These are phyloP conservation scores for Hebeloma cylindrosporum DNA, from an alignment of 768 basidiomycete genomes.

Conservation along the genomic window DNA sequence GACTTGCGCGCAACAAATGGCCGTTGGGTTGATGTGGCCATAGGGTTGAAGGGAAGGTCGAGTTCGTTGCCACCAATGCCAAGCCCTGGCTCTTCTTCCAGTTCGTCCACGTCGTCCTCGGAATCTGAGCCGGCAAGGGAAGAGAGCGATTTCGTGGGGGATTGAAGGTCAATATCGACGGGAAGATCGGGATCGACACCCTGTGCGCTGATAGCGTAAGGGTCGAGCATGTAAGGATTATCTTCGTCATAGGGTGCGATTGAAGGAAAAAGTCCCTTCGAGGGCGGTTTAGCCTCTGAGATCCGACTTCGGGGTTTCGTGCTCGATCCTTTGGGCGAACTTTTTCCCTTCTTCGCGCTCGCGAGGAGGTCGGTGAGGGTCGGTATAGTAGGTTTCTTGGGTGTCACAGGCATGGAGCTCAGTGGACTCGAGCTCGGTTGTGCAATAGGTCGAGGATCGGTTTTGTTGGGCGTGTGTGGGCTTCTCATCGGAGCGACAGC, in stretches of 20 bases:
- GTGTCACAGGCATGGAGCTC: slow-evolving; percentile 3
- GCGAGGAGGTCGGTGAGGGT: slow-evolving; percentile 46
- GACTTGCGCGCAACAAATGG: background rate
- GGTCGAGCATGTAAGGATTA: slow-evolving; percentile 14
- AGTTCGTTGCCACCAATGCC: background rate
- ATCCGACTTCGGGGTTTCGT: background rate
- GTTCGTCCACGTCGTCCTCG: slow-evolving; percentile 24
- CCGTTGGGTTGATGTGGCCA: slow-evolving; percentile 35
- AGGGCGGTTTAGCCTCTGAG: slow-evolving; percentile 1
- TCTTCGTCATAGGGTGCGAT: slow-evolving; percentile 15
- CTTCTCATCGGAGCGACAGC: too few relatives aligned
- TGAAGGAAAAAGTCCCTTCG: slow-evolving; percentile 5
- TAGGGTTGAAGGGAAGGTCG: slow-evolving; percentile 30
- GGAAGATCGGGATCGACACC: slow-evolving; percentile 7
- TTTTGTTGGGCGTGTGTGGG: too few relatives aligned
- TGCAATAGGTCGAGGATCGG: slow-evolving; percentile 1
- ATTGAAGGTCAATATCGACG: slow-evolving; percentile 20
- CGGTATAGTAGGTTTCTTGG: slow-evolving; percentile 29
- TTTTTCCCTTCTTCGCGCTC: slow-evolving; percentile 32
- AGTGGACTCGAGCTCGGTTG: slow-evolving; percentile 11
- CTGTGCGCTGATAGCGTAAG: slow-evolving; percentile 12
- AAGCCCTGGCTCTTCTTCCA: slow-evolving; percentile 1
- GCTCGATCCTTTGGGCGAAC: slow-evolving; percentile 10
- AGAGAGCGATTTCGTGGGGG: slow-evolving; percentile 35
- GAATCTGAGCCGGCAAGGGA: slow-evolving; percentile 35